phyloP scores from a whole-genome alignment of 2,329 filamentous ascomycete species.

The Dothideomycetes sp. region DNA sequence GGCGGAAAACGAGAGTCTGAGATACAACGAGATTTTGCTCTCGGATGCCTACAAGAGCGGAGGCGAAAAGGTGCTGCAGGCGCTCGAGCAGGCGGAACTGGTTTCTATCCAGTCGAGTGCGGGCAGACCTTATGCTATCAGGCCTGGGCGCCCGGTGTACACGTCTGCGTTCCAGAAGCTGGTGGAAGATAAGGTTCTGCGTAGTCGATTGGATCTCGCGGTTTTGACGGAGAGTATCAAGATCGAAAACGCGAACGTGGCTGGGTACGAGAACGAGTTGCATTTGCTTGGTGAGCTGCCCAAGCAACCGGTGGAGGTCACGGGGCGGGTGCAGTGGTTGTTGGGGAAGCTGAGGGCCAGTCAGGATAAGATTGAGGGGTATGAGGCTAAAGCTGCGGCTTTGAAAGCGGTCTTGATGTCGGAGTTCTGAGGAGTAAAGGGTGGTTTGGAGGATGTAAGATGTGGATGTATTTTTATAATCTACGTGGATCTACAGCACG shows the following conservation, averaged over 20 bases:
- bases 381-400: conserved; percentile 58
- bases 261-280: conserved; percentile 71
- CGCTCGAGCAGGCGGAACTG: conserved; percentile 74
- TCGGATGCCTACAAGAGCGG: conserved; percentile 61
- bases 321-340: conserved; percentile 58
- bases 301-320: conserved; percentile 57
- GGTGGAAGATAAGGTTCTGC: conserved; percentile 59
- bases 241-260: conserved; percentile 62
- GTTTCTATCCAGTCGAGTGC: conserved; percentile 63
- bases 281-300: conserved; percentile 58
- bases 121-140: conserved; percentile 68
- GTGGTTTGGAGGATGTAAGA: no score
- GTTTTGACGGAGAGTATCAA: conserved; percentile 59
- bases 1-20: conserved; percentile 53
- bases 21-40: conserved; percentile 79
- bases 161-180: conserved; percentile 69
- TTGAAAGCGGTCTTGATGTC: conserved; percentile 60
- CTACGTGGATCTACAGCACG: no score
- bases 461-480: no score
- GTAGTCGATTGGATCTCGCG: conserved; percentile 57
- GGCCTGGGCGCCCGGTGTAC: conserved; percentile 76
- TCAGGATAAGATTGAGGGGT: conserved; percentile 62
- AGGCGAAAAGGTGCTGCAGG: conserved; percentile 66
- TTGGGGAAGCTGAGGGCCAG: conserved; percentile 61
- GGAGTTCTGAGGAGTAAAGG: conserved; percentile 37